A percentile compares a stretch with the other conserved stretches of the same genome.
phyloP scores from a whole-genome alignment of 1,139 yeast species.

The Lodderomyces jiufengensis region DNA sequence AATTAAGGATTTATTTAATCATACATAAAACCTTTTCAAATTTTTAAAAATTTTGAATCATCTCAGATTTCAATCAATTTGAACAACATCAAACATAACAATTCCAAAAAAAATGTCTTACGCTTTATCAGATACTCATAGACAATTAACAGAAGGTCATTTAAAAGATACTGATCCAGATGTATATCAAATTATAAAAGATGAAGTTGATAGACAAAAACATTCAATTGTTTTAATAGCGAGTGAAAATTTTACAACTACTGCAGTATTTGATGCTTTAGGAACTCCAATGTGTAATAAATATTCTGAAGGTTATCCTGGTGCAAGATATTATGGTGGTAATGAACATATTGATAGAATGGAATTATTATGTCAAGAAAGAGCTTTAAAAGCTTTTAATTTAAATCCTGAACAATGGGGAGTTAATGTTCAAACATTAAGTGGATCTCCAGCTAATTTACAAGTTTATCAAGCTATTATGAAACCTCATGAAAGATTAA shows the following conservation, averaged over 20 bases:
- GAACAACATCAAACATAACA: too few relatives aligned
- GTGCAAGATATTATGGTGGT: conserved; percentile 87
- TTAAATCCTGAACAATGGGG: conserved; percentile 89
- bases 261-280: conserved; percentile 92
- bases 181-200: conserved; percentile 75
- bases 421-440: conserved; percentile 91
- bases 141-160: conserved; percentile 64
- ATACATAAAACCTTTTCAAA: too few relatives aligned
- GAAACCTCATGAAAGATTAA: conserved; percentile 91
- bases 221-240: conserved; percentile 94
- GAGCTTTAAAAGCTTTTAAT: conserved; percentile 87
- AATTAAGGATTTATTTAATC: too few relatives aligned
- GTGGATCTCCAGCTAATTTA: conserved; percentile 97
- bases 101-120: too few relatives aligned
- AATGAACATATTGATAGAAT: conserved; percentile 93
- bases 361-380: conserved; percentile 84
- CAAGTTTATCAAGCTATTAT: conserved; percentile 93
- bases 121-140: conserved; percentile 66
- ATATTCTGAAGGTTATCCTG: conserved; percentile 86
- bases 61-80: neutral
- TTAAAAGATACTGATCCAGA: conserved; percentile 78
- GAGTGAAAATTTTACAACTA: conserved; percentile 95
- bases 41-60: neutral
- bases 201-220: conserved; percentile 90
- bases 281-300: conserved; percentile 97